Evolutionary conservation across 352 stramenopile genomes (phyloP), one percentile per base, ranked within the genome.

Genomic region (Pythium pyrilobum): DNA sequence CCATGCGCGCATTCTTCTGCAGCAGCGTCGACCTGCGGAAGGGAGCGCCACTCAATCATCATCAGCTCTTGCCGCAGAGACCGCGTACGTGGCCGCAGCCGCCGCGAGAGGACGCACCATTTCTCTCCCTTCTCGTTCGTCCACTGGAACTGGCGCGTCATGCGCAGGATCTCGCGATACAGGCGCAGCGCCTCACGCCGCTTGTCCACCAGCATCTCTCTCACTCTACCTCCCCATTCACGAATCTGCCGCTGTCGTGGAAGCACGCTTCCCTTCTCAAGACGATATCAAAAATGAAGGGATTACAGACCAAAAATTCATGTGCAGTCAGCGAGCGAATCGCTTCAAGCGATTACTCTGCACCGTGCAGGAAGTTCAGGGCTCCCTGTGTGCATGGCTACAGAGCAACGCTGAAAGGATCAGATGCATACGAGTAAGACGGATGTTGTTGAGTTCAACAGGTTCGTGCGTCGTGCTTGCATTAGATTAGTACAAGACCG

Each of bases 131-230:
- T 66, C 33, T 93, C 82, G 41, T 89, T 91, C 8, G 51, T 57
- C 71, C 85, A 88, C 54, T 79, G 62, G 67, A 93, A 93, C 52
- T 77, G 66, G 38, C 77, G 76, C 63, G 82, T 64, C 27, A 76
- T 86, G 54, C 76, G 78, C 64, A 93, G 66, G 50, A 93, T 85
- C 71, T 86, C 72, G 27, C 77, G 77, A 67, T 93, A 93, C 54
- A 93, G 64, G 15, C 79, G 78, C 63, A 93, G 64, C 66, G 88
- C 80, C 42, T 92, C 82, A 34, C 76, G 77, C 40, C 77, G 71
- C 59, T 85, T 88, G 59, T 88, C 64, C 12, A 88, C 54, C 31
- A 75, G 62, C 64, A 69, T 69, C 12, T 5, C 31, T 24, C 29
- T n/a, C n/a, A n/a, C n/a, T n/a, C n/a, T n/a, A n/a, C n/a, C n/a